A percentile compares a stretch with the other conserved stretches of the same genome.
Conservation (phyloP, 495 filamentous ascomycete species). For the Annulohypoxylon nitens region DNA sequence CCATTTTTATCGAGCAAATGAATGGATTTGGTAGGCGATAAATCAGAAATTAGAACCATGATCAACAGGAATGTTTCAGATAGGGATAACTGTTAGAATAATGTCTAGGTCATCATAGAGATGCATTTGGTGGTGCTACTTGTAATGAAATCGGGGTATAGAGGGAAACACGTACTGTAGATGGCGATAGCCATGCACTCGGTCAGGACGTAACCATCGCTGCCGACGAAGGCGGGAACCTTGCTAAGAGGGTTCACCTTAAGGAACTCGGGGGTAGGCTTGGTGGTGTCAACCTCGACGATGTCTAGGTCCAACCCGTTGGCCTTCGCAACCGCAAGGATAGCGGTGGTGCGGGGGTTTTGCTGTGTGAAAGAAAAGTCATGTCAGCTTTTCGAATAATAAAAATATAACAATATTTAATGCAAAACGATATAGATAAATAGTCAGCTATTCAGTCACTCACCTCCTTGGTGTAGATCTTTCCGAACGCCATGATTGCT, state of each 20-base stretch:
- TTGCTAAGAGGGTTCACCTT: constrained; percentile 89
- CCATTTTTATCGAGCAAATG: constrained; percentile 40
- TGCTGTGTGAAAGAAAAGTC: constrained; percentile 64
- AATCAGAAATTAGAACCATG: constrained; percentile 71
- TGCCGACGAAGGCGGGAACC: constrained; percentile 91
- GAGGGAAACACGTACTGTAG: constrained; percentile 81
- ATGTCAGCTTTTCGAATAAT: constrained; percentile 49
- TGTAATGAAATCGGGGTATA: constrained; percentile 10
- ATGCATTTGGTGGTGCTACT: constrained; percentile 46
- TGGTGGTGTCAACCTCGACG: constrained; percentile 73
- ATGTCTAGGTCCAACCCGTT: constrained; percentile 92
- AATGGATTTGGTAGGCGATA: constrained; percentile 35
- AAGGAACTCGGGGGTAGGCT: constrained; percentile 78
- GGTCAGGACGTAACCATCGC: constrained; percentile 88
- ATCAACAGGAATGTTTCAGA: constrained; percentile 93
- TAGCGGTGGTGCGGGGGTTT: constrained; percentile 89
- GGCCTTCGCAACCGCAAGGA: constrained; percentile 93
- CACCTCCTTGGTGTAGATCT: constrained; percentile 91
- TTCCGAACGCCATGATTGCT: constrained; percentile 86
- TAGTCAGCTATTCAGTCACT: constrained; percentile 50
- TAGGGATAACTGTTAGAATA: constrained; percentile 97
- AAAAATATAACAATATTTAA: constrained; percentile 10
- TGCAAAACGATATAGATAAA: constrained; percentile 7
- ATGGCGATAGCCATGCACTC: constrained; percentile 96
- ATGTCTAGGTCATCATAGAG: constrained; percentile 79